These are phyloP conservation scores for Epichloe aotearoae DNA, from an alignment of 2,329 filamentous ascomycete species.

Conservation along the genomic window DNA sequence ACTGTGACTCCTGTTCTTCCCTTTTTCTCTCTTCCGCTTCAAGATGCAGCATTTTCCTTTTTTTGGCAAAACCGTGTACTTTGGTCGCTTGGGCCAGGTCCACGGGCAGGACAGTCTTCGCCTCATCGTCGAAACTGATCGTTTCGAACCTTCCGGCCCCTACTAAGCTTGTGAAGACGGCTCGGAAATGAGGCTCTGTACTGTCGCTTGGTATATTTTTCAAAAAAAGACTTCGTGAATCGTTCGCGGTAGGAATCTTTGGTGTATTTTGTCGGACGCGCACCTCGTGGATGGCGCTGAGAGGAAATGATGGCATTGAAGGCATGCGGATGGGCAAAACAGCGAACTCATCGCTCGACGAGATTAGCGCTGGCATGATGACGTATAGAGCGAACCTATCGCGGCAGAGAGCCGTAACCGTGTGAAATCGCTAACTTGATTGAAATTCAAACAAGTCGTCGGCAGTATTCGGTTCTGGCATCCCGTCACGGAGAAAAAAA, in stretches of 20 bases:
- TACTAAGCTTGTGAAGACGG: constrained; percentile 61
- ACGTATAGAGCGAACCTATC: too few species aligned
- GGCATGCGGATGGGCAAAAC: constrained; percentile 57
- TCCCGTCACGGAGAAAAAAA: neutral
- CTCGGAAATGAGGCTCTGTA: constrained; percentile 62
- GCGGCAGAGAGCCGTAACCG: neutral
- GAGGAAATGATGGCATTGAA: constrained; percentile 46
- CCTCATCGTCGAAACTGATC: constrained; percentile 58
- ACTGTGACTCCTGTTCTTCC: constrained; percentile 43
- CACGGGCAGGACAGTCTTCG: constrained; percentile 26
- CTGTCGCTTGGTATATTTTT: constrained; percentile 81
- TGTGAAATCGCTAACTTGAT: neutral
- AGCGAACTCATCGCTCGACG: constrained; percentile 43
- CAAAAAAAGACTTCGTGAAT: constrained; percentile 80
- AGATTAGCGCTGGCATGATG: constrained; percentile 17
- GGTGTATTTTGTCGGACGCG: constrained; percentile 78
- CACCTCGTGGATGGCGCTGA: constrained; percentile 61
- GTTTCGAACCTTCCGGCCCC: constrained; percentile 67
- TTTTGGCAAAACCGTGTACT: constrained; percentile 24
- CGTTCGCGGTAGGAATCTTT: constrained; percentile 58
- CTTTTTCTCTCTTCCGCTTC: constrained; percentile 41
- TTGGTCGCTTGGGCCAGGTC: constrained; percentile 36
- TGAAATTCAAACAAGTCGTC: too few species aligned
- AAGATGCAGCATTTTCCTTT: constrained; percentile 30
- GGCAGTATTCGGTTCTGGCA: too few species aligned